Conservation (phyloP, 2,329 filamentous ascomycete species). For the Botrytis paeoniae region DNA sequence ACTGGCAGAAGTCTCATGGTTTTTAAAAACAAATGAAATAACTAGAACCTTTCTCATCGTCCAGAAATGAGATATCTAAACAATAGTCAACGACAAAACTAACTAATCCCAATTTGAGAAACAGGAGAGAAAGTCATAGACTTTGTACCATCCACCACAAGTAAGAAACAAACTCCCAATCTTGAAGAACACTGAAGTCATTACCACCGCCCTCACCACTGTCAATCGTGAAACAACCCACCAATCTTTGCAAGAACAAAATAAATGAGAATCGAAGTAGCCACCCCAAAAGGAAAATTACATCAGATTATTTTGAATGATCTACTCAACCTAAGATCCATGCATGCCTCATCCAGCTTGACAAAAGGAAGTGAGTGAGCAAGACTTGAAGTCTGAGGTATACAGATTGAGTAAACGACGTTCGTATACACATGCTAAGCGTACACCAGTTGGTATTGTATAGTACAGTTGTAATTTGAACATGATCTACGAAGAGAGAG, state of each 20-base stretch:
- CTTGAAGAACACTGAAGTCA: neutral
- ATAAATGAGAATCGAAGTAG: neutral
- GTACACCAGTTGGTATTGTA: neutral
- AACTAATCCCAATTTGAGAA: neutral
- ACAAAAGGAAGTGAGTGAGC: neutral
- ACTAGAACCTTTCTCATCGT: neutral
- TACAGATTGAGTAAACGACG: neutral
- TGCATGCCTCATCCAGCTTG: neutral
- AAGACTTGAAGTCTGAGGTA: neutral
- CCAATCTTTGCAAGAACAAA: neutral
- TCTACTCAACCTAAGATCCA: neutral
- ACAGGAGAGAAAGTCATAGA: neutral
- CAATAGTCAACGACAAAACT: neutral
- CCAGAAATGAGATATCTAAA: neutral
- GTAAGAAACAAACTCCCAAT: neutral
- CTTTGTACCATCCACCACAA: neutral
- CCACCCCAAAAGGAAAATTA: neutral
- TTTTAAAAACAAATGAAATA: neutral
- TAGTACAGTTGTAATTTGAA: neutral
- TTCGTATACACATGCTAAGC: neutral
- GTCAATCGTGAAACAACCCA: neutral
- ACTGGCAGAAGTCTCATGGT: neutral
- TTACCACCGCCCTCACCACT: neutral
- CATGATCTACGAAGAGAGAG: neutral
- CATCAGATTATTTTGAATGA: neutral